Conservation (phyloP, 2,329 filamentous ascomycete species). For the Arthrobotrys conoides region DNA sequence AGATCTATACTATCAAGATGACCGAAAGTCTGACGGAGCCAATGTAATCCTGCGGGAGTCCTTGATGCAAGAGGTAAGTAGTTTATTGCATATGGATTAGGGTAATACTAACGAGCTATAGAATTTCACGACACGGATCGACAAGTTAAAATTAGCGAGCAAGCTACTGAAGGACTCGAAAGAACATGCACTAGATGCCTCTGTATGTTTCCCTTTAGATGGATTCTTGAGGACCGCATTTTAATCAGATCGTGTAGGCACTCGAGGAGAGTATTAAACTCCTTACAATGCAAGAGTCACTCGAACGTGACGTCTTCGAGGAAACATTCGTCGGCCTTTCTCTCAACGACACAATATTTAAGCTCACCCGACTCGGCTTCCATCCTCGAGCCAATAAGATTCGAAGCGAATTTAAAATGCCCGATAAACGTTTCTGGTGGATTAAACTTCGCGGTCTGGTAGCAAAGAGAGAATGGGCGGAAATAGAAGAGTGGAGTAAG, state of each 20-base stretch:
- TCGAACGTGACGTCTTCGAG: slow-evolving; percentile 84
- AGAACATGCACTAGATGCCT: slow-evolving; percentile 70
- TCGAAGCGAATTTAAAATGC: slow-evolving; percentile 90
- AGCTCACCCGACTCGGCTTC: slow-evolving; percentile 85
- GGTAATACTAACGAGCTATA: slow-evolving; percentile 15
- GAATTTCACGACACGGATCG: slow-evolving; percentile 68
- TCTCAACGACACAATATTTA: slow-evolving; percentile 92
- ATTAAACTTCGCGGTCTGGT: slow-evolving; percentile 86
- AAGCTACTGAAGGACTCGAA: slow-evolving; percentile 88
- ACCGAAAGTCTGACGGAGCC: slow-evolving; percentile 87
- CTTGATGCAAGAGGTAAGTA: slow-evolving; percentile 73
- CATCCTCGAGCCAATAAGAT: slow-evolving; percentile 88
- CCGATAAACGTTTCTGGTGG: slow-evolving; percentile 93
- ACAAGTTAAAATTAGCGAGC: slow-evolving; percentile 89
- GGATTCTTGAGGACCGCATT: slow-evolving; percentile 66
- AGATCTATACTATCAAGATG: slow-evolving; percentile 97
- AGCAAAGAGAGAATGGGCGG: slow-evolving; percentile 89
- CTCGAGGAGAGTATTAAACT: slow-evolving; percentile 85
- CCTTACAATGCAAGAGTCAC: slow-evolving; percentile 85
- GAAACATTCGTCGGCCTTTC: slow-evolving; percentile 84
- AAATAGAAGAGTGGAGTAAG: slow-evolving; percentile 85
- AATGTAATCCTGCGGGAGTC: slow-evolving; percentile 89
- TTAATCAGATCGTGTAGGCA: slow-evolving; percentile 74
- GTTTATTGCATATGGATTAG: neutral
- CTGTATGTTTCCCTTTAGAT: slow-evolving; percentile 19